Evolutionary conservation across 345 rosid genomes (phyloP), one percentile per base, ranked within the genome.

Genomic region (Ceriops zippeliana): DNA sequence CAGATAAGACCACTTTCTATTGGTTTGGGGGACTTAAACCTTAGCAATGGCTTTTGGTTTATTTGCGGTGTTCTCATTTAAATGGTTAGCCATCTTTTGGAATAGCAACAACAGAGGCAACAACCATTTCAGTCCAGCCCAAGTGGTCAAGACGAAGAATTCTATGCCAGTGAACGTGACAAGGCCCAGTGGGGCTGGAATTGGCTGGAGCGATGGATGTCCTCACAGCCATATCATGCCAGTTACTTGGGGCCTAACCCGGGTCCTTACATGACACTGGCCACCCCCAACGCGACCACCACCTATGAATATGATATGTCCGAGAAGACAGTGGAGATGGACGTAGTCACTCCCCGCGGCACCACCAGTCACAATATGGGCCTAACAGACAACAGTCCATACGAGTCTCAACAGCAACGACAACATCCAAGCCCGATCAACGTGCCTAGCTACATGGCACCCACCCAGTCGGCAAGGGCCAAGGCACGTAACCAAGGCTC

Each of bases 141-240:
- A 22, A 70, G 76, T 21, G 76, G 64, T 7, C 74, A 74, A 1
- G 93, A 84, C 7, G 38, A 16, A 13, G 89, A 79, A 22, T 57
- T 83, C 1, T 77, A 78, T 42, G 66, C 34, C 5, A 63, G 78
- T 8, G 95, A 85, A 35, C 70, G 60, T 1, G 91, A 84, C 30
- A 86, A 81, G 72, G 79, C 74, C 16, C 87, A 86, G 34, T 86
- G 90, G 99, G 96, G 90, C 4, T 90, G 91, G 97, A 95, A 95
- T 52, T 95, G 97, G 97, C 87, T 91, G 8, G 96, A 95, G 71
- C 86, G 82, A 21, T 91, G 99, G 99, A 89, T 95, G 97, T 85
- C 96, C 21, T 67, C 96, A 1, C 97, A 93, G 49, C 91, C 93
- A 10, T 68, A 84, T 73, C 72, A 84, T 2, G 37, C 69, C 20